phyloP scores from a whole-genome alignment of 2,329 filamentous ascomycete genomes.

The Kalaharituber pfeilii region DNA sequence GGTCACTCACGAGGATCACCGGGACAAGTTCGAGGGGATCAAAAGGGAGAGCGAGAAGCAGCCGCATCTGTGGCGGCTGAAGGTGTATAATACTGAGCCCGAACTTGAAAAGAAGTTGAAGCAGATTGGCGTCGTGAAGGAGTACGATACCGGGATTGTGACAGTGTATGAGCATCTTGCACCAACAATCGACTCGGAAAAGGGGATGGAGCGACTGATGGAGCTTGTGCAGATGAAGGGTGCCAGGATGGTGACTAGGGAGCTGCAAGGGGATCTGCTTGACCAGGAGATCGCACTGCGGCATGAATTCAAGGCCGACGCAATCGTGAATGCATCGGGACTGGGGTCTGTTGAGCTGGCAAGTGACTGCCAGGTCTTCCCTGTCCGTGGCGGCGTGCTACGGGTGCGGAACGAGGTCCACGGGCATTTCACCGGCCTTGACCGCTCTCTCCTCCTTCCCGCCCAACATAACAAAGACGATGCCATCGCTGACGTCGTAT shows the following conservation, averaged over 20 bases:
- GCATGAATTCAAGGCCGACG: constrained; percentile 27
- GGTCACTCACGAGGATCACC: constrained; percentile 25
- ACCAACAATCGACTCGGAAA: constrained; percentile 33
- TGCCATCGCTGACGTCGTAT: not conserved
- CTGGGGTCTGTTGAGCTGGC: constrained; percentile 28
- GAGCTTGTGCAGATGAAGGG: constrained; percentile 30
- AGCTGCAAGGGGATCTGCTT: constrained; percentile 27
- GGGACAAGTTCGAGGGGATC: not conserved
- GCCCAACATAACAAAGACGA: not conserved
- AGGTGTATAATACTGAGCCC: not conserved
- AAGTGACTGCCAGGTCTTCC: constrained; percentile 29
- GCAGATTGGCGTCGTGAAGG: not conserved
- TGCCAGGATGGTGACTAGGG: constrained; percentile 27
- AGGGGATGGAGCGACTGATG: constrained; percentile 30
- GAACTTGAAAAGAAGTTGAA: not conserved
- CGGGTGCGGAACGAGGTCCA: constrained; percentile 32
- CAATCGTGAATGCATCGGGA: constrained; percentile 32
- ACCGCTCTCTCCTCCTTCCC: not conserved
- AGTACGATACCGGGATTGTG: not conserved
- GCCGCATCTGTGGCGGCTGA: not conserved
- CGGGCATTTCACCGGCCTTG: not conserved
- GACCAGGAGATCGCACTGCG: constrained; percentile 26
- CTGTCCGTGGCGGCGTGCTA: constrained; percentile 31
- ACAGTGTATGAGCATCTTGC: constrained; percentile 31
- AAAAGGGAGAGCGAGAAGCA: not conserved